phyloP scores from a whole-genome alignment of 495 filamentous ascomycete genomes.

The Lophiostoma macrostomum region DNA sequence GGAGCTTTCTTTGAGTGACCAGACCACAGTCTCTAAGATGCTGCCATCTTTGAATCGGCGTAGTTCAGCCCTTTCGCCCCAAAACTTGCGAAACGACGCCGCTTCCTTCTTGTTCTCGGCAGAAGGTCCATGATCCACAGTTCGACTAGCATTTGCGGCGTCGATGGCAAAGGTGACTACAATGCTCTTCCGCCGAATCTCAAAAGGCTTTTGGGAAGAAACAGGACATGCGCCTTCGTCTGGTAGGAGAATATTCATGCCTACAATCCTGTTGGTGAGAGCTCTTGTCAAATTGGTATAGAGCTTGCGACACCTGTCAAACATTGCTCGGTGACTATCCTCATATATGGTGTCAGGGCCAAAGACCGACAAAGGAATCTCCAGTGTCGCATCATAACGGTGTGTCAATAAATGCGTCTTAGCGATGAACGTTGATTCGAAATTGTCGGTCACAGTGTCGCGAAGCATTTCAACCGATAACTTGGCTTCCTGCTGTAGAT shows the following conservation, averaged over 20 bases:
- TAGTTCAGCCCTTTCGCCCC: constrained; percentile 71
- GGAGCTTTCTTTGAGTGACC: constrained; percentile 61
- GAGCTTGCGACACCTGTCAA: constrained; percentile 16
- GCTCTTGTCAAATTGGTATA: constrained; percentile 64
- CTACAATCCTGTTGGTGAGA: constrained; percentile 67
- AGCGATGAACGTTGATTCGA: constrained; percentile 76
- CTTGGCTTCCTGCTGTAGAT: constrained; percentile 68
- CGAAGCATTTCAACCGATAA: constrained; percentile 69
- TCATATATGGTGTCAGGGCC: constrained; percentile 1
- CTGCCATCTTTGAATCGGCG: constrained; percentile 71
- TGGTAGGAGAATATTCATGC: constrained; percentile 47
- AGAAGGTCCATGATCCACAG: constrained; percentile 80
- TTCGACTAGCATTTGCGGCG: constrained; percentile 62
- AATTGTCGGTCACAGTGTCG: constrained; percentile 72
- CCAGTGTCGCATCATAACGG: constrained; percentile 64
- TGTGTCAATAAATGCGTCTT: constrained; percentile 64
- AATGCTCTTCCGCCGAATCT: constrained; percentile 39
- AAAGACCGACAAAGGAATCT: constrained; percentile 21
- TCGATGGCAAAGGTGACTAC: constrained; percentile 69
- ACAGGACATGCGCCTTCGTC: constrained; percentile 38
- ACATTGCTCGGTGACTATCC: constrained; percentile 4
- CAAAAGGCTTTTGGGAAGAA: constrained; percentile 9
- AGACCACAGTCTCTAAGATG: constrained; percentile 77
- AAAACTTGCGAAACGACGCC: constrained; percentile 66
- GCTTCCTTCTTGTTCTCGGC: constrained; percentile 73